phyloP scores from a whole-genome alignment of 2,329 filamentous ascomycete species.

The Penicillium sumatraense region DNA sequence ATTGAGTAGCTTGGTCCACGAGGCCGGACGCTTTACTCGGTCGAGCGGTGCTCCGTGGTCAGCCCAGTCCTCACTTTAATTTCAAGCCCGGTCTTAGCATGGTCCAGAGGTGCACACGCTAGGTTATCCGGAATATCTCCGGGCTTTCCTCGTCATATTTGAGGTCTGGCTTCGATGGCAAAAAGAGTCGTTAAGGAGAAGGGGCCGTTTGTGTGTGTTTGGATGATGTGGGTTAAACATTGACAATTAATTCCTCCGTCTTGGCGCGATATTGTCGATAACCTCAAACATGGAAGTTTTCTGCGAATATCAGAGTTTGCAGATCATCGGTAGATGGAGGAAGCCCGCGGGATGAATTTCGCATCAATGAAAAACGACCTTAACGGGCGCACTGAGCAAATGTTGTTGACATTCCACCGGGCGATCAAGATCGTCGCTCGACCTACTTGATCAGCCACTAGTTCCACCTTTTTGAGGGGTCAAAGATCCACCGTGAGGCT shows the following conservation, averaged over 20 bases:
- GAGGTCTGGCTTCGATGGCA: not conserved
- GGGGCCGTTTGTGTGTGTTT: not conserved
- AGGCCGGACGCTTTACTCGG: conserved; percentile 10
- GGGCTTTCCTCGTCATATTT: not conserved
- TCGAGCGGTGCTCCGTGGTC: conserved; percentile 11
- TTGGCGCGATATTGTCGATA: conserved; percentile 8
- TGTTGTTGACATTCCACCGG: not conserved
- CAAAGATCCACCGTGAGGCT: not conserved
- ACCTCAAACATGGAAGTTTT: not conserved
- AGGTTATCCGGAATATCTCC: not conserved
- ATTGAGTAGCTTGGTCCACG: conserved; percentile 12
- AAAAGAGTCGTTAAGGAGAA: not conserved
- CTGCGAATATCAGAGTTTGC: conserved; percentile 5
- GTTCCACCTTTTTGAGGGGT: not conserved
- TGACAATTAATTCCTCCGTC: conserved; percentile 19
- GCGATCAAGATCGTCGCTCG: conserved; percentile 12
- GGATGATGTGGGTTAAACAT: not conserved
- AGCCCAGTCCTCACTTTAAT: conserved; percentile 12
- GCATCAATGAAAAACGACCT: conserved; percentile 19
- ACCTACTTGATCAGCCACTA: conserved; percentile 3
- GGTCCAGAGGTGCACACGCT: too few relatives aligned
- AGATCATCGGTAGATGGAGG: conserved; percentile 4
- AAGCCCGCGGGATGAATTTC: conserved; percentile 7
- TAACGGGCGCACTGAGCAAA: not conserved
- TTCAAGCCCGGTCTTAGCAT: not conserved